Conservation (phyloP, 176 grass and related monocot species). For the Themeda triandra region DNA sequence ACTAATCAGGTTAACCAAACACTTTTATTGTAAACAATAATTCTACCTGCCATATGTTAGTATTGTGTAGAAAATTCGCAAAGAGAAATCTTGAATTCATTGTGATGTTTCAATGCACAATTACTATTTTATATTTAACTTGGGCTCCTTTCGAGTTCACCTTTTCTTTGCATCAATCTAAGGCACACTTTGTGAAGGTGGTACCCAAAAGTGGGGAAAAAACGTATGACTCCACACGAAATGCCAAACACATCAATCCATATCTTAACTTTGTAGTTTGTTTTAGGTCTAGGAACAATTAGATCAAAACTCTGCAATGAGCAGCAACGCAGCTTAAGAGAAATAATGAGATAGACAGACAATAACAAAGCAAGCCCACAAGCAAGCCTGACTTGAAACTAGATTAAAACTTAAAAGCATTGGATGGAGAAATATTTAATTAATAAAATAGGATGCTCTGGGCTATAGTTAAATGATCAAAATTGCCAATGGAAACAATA, state of each 20-base stretch:
- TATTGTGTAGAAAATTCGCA: not conserved
- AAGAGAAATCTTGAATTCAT: not conserved
- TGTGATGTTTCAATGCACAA: not conserved
- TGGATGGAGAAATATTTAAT: not conserved
- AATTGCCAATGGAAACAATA: not conserved
- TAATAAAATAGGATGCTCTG: conserved; percentile 19
- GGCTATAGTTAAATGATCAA: not conserved
- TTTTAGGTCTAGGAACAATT: not conserved
- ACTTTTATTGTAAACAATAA: not conserved
- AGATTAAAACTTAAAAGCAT: not conserved
- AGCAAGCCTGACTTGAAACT: not conserved
- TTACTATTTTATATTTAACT: not conserved
- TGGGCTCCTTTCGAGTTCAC: not conserved
- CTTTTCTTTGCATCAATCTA: not conserved
- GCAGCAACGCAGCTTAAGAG: not conserved
- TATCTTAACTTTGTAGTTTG: not conserved
- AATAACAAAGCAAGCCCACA: not conserved
- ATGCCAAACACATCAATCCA: not conserved
- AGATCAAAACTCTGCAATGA: not conserved
- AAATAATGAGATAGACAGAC: not conserved
- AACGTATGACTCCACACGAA: not conserved
- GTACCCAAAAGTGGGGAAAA: not conserved
- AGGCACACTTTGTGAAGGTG: not conserved
- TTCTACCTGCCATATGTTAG: not conserved
- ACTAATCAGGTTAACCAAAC: not conserved